Percentiles rank a stretch among this genome's conserved stretches.
Conservation (phyloP, 192 early-diverging fungal species). For the Oehlia diaphana region DNA sequence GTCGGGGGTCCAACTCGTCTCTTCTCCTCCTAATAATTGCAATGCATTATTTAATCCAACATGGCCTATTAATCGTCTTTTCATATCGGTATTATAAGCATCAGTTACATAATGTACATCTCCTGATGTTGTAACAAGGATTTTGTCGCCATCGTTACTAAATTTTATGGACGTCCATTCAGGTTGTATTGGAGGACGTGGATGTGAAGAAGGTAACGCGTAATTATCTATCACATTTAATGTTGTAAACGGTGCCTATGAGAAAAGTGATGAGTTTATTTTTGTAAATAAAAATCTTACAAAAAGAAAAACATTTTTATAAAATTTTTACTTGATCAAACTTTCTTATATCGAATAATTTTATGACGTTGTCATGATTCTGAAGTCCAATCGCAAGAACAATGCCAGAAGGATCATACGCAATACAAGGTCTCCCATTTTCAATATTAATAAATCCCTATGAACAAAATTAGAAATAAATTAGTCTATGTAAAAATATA, state of each 20-base stretch:
- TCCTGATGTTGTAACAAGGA: conserved; percentile 64
- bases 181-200: conserved; percentile 21
- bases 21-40: conserved; percentile 47
- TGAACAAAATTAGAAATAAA: not conserved
- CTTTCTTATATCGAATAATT: conserved; percentile 73
- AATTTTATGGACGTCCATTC: conserved; percentile 69
- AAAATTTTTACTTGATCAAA: conserved; percentile 42
- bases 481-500: not conserved
- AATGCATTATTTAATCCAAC: conserved; percentile 33
- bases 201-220: conserved; percentile 9
- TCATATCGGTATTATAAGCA: conserved; percentile 56
- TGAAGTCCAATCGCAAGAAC: conserved; percentile 69
- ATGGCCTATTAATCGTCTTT: conserved; percentile 46
- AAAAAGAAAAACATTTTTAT: not conserved
- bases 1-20: conserved; percentile 70
- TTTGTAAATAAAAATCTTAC: not conserved
- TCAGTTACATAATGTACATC: conserved; percentile 67
- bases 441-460: conserved; percentile 43
- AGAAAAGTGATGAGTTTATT: not conserved
- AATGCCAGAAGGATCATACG: conserved; percentile 78
- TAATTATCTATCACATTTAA: conserved; percentile 36
- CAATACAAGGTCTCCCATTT: conserved; percentile 51
- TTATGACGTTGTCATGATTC: conserved; percentile 45
- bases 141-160: conserved; percentile 71
- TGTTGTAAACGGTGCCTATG: conserved; percentile 50